A percentile compares a stretch with the other conserved stretches of the same genome.
These are phyloP conservation scores for Populus simonii DNA, from an alignment of 345 rosid species.

Conservation along the genomic window DNA sequence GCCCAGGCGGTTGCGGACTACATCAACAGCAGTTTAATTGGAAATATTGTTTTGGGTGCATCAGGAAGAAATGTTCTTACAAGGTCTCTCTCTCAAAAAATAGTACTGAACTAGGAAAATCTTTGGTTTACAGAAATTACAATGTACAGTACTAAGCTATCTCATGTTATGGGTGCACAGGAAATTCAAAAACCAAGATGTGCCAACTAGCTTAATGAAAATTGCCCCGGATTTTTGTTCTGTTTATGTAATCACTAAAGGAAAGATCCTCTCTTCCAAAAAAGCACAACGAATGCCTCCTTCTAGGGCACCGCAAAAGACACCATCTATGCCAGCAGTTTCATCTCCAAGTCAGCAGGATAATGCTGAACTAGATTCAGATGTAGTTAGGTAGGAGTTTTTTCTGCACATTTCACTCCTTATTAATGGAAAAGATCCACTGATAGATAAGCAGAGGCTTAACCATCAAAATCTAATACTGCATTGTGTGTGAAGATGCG, in stretches of 20 bases:
- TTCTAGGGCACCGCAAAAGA: conserved; percentile 54
- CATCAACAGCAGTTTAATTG: conserved; percentile 46
- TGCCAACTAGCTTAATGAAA: conserved; percentile 48
- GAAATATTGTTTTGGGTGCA: conserved; percentile 63
- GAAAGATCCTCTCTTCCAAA: conserved; percentile 50
- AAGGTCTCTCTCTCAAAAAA: conserved; percentile 33
- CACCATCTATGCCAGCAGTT: conserved; percentile 20
- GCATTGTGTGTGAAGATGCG: no score
- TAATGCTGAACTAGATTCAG: conserved; percentile 34
- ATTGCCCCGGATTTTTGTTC: conserved; percentile 70
- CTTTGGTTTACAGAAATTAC: not conserved
- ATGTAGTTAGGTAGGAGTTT: conserved; percentile 32
- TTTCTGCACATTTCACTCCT: not conserved
- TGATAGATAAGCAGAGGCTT: no score
- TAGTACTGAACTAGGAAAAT: not conserved
- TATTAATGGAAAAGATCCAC: not conserved
- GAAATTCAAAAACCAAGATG: conserved; percentile 54
- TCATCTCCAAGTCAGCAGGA: conserved; percentile 24
- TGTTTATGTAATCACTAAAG: conserved; percentile 71
- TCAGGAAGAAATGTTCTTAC: conserved; percentile 55
- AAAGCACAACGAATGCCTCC: conserved; percentile 51
- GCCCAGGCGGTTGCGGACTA: conserved; percentile 60
- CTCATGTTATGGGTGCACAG: conserved; percentile 10
- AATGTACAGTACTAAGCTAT: not conserved
- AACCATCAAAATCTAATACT: no score